Base-by-base conservation (phyloP, 1,284 basidiomycete species). In the Tylopilus sp. region DNA sequence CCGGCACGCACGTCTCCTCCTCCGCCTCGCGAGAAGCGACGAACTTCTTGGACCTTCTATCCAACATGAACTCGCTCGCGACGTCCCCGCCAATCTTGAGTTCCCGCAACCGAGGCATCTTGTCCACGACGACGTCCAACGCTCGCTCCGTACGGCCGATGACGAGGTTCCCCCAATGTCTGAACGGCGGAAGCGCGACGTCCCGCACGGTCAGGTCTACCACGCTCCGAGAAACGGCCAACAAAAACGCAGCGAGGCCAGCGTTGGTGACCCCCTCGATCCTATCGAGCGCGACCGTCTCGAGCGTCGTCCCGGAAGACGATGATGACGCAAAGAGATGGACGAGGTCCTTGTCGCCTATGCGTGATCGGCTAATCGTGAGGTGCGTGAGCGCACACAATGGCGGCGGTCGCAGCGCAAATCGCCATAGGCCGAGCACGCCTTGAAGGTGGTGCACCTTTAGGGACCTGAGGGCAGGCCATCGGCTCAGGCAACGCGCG, bases 41-140 rank as follows among this genome's bases (percentile, higher is more conserved):
- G 26, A 62, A 61, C 48, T 3, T 23, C 21, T 23, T 23, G 21
- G 21, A 3, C 21, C 21, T 42, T 12, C 59, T 49, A 44, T 55
- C 52, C 3, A 64, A 35, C 61, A 23, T 23, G 6, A 23, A 23
- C 21, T 23, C 59, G 18, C 55, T 64, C 41, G 59, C 59, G 5
- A 62, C 60, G 31, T 64, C 59, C 4, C 59, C 61, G 1, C 60
- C 15, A 26, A 61, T 56, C 35, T 46, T 41, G 1, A 64, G 33
- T 25, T 59, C 58, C 13, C 28, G 29, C 16, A 64, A 21, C 13
- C 48, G 40, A 3, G 39, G 37, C 60, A 61, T 60, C 46, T 44
- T 59, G 44, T 54, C 52, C 13, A 61, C 30, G 34, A 40, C 41
- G 16, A 25, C 26, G 10, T 64, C 59, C 37, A 63, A 9, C 13